Evolutionary conservation across 2,329 filamentous ascomycete species (phyloP), one percentile per base, ranked within the genome.

Genomic region (Tolypocladium amazonense): DNA sequence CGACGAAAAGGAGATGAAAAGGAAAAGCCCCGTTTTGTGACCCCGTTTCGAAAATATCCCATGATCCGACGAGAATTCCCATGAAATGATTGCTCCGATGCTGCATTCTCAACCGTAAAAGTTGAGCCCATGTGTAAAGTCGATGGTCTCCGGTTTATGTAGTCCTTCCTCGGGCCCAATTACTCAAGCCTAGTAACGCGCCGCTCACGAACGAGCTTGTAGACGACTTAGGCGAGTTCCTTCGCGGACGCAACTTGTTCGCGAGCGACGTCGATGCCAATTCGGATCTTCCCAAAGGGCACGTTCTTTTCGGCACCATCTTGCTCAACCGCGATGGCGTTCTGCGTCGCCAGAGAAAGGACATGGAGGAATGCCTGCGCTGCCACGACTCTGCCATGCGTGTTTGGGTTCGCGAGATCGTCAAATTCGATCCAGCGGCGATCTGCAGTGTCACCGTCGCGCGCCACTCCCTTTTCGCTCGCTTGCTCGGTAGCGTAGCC

Each of bases 331-430:
- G 74, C 70, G 53, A 93, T 74, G 59, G 82, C 71, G 2, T 80
- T 80, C 72, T 86, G 90, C 2, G 85, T 90, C 7, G 84, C 86
- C 52, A 94, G 79, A 14, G 81, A 79, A 18, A 95, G 80, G 2
- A 90, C 79, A 70, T 94, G 89, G 74, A 88, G 84, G 69, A 90
- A 88, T 0, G 86, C 90, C 70, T 92, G 88, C 2, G 88, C 86
- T 11, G 88, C 89, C 15, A 90, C 85, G 37, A 83, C 75, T 41
- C 77, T 80, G 37, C 82, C 84, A 50, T 76, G 74, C 55, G 77
- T 73, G 12, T 68, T 68, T 0, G 84, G 81, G n/a, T 83, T 78
- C 53, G 94, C 83, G 12, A 96, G 74, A 56, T 84, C 76, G 54
- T 87, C 83, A 68, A 97, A 95, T 0, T 80, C 75, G 50, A 94